A percentile compares a stretch with the other conserved stretches of the same genome.
Evolutionary conservation across 352 stramenopile genomes (phyloP).

Genomic region (Globisporangium yorkense): DNA sequence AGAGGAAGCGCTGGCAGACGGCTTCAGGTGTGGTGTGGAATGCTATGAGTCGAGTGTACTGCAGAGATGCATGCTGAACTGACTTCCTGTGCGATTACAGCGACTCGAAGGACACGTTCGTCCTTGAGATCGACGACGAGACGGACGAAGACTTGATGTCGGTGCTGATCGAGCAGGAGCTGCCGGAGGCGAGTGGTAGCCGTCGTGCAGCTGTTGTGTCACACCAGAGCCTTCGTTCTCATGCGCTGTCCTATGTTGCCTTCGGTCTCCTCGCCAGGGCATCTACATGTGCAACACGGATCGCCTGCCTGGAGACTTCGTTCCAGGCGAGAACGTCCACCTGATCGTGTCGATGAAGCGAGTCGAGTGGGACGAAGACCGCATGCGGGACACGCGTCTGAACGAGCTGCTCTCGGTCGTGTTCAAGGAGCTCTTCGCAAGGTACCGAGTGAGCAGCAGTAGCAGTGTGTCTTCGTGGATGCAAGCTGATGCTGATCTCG

Average conservation of each 20-base stretch:
- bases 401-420: slow-evolving; percentile 81
- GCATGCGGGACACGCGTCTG: slow-evolving; percentile 79
- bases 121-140: slow-evolving; percentile 90
- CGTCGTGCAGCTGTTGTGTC: background rate
- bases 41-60: background rate
- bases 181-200: slow-evolving; percentile 41
- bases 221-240: background rate
- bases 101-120: slow-evolving; percentile 83
- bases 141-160: slow-evolving; percentile 91
- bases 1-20: slow-evolving; percentile 72
- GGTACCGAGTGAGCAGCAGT: slow-evolving; percentile 21
- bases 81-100: slow-evolving; percentile 14
- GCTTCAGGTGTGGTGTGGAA: slow-evolving; percentile 29
- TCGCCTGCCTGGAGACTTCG: slow-evolving; percentile 65
- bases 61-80: too few species aligned
- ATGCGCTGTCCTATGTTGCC: background rate
- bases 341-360: slow-evolving; percentile 85
- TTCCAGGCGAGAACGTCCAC: slow-evolving; percentile 68
- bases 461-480: background rate
- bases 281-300: slow-evolving; percentile 88
- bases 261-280: slow-evolving; percentile 19
- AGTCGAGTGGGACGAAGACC: slow-evolving; percentile 83
- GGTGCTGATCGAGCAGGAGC: slow-evolving; percentile 82
- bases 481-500: background rate
- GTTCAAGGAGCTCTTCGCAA: slow-evolving; percentile 84